Conservation (phyloP, 2,329 filamentous ascomycete species). For the Didymella glomerata region DNA sequence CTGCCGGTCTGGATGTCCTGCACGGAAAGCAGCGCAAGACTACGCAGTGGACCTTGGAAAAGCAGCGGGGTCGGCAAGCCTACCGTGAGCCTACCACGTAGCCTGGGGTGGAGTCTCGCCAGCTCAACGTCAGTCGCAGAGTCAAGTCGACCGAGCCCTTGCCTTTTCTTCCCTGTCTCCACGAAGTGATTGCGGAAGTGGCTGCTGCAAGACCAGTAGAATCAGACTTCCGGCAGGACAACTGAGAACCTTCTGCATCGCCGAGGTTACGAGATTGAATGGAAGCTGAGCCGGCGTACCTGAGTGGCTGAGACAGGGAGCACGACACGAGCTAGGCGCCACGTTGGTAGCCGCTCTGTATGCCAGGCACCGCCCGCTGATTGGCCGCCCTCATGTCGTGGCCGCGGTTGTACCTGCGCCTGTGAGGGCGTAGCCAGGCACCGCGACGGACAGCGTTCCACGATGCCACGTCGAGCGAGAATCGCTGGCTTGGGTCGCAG, state of each 20-base stretch:
- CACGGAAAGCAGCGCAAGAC: slow-evolving; percentile 15
- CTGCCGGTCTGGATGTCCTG: slow-evolving; percentile 1
- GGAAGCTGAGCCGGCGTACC: slow-evolving; percentile 5
- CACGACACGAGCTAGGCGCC: slow-evolving; percentile 15
- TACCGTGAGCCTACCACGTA: slow-evolving; percentile 16
- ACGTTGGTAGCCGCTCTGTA: slow-evolving; percentile 20
- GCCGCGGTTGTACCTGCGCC: slow-evolving; percentile 20
- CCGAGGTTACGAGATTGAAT: slow-evolving; percentile 3
- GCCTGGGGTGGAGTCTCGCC: slow-evolving; percentile 10
- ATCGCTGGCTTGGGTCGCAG: slow-evolving; percentile 17
- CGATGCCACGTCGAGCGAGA: slow-evolving; percentile 24
- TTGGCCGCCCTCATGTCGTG: slow-evolving; percentile 13
- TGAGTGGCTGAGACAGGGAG: slow-evolving; percentile 20
- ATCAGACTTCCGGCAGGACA: background rate
- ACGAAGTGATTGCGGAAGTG: slow-evolving; percentile 5
- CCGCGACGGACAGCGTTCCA: slow-evolving; percentile 19
- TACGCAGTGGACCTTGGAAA: slow-evolving; percentile 4
- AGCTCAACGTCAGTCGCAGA: slow-evolving; percentile 9
- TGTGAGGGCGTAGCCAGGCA: slow-evolving; percentile 6
- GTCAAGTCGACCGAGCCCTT: slow-evolving; percentile 15
- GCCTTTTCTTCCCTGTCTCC: background rate
- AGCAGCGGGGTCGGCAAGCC: slow-evolving; percentile 15
- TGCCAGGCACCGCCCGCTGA: slow-evolving; percentile 17
- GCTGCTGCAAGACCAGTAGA: slow-evolving; percentile 13
- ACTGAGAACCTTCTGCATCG: background rate